A percentile compares a stretch with the other conserved stretches of the same genome.
Evolutionary conservation across 331 rosid genomes (phyloP).

Genomic region (Malus hybrid): DNA sequence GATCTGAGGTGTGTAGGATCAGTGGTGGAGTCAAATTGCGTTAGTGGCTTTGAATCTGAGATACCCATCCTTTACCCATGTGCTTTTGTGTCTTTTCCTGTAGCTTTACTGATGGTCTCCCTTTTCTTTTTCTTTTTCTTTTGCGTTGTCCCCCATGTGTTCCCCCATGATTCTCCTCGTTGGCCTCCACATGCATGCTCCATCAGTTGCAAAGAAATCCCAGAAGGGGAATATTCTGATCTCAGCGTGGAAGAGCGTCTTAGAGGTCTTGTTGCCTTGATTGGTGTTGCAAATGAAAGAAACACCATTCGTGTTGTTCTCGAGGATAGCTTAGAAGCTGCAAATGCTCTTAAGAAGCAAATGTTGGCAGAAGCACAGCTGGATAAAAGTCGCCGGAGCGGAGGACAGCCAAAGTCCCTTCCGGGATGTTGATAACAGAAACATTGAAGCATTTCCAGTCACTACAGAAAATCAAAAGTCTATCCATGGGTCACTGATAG

Average conservation of each 20-base stretch:
- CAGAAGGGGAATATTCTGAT: conserved; percentile 90
- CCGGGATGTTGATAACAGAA: conserved; percentile 46
- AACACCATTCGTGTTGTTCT: conserved; percentile 87
- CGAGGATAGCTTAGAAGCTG: conserved; percentile 97
- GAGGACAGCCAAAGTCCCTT: conserved; percentile 81
- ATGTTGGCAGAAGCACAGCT: conserved; percentile 99
- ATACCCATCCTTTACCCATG: no score
- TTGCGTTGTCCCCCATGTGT: no score
- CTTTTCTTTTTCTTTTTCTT: no score
- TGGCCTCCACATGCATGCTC: conserved; percentile 6
- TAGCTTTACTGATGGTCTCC: no score
- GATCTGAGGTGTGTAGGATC: no score
- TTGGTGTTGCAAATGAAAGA: conserved; percentile 95
- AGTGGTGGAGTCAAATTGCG: no score
- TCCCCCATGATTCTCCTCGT: no score
- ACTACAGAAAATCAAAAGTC: conserved; percentile 42
- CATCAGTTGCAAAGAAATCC: conserved; percentile 37
- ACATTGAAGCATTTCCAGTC: conserved; percentile 57
- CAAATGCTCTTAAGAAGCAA: conserved; percentile 94
- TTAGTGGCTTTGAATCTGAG: no score
- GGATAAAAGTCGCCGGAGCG: conserved; percentile 71
- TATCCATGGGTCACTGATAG: no score
- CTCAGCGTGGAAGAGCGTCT: conserved; percentile 94
- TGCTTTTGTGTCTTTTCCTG: no score
- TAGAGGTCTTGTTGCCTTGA: conserved; percentile 68